These are phyloP conservation scores for Tuber brumale DNA, from an alignment of 495 filamentous ascomycete genomes.

Conservation along the genomic window DNA sequence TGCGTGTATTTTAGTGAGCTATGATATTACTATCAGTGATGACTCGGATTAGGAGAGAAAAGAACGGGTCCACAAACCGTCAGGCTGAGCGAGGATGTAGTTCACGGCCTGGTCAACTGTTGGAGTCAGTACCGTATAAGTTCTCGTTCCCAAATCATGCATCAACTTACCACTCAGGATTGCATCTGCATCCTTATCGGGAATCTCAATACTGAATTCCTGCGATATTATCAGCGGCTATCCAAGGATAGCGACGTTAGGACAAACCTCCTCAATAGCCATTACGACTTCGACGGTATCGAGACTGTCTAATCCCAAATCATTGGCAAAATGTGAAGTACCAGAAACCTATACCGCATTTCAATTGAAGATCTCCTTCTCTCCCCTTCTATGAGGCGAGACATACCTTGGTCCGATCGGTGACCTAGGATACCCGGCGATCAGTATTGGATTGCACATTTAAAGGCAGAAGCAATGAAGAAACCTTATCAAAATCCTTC, in stretches of 20 bases:
- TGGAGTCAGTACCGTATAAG: constrained; percentile 26
- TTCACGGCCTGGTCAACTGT: constrained; percentile 90
- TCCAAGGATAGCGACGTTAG: neutral
- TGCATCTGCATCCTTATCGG: constrained; percentile 94
- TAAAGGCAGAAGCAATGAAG: constrained; percentile 39
- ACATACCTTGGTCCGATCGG: constrained; percentile 55
- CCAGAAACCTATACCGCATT: constrained; percentile 58
- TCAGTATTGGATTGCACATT: constrained; percentile 20
- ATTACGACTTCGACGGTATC: constrained; percentile 99
- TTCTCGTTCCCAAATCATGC: neutral
- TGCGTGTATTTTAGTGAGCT: constrained; percentile 42
- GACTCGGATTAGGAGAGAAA: constrained; percentile 6
- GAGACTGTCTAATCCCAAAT: constrained; percentile 91
- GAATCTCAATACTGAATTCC: constrained; percentile 99
- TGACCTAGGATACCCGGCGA: constrained; percentile 23
- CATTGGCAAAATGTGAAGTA: constrained; percentile 84
- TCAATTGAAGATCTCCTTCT: constrained; percentile 15
- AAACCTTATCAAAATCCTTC: constrained; percentile 94
- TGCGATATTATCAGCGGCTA: constrained; percentile 46
- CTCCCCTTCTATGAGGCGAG: neutral
- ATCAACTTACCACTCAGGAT: constrained; percentile 87
- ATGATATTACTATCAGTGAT: constrained; percentile 21
- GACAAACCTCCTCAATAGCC: constrained; percentile 95
- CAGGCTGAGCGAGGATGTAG: constrained; percentile 91
- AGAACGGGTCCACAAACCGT: constrained; percentile 50